Percentiles rank a stretch among this genome's conserved stretches.
phyloP scores from a whole-genome alignment of 148 eudicot genomes.

The Silene latifolia region DNA sequence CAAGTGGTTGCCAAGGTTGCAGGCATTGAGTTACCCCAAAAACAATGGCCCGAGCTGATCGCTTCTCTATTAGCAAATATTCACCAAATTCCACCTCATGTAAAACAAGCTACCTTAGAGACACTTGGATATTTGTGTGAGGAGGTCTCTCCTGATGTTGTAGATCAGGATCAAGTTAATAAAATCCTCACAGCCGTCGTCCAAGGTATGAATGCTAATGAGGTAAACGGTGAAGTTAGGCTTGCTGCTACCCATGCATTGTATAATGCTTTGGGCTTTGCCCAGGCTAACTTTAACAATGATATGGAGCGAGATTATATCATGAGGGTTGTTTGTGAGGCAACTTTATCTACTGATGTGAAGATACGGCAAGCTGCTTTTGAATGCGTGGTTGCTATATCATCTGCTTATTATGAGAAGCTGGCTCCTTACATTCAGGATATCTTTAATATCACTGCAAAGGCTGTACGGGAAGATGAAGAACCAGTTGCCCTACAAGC shows the following conservation, averaged over 20 bases:
- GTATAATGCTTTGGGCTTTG: constrained; percentile 87
- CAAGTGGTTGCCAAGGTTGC: constrained; percentile 96
- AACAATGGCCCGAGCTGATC: constrained; percentile 90
- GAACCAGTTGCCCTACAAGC: constrained; percentile 96
- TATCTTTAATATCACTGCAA: constrained; percentile 80
- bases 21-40: constrained; percentile 89
- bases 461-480: constrained; percentile 90
- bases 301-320: constrained; percentile 94
- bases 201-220: constrained; percentile 71
- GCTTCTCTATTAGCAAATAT: constrained; percentile 61
- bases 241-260: constrained; percentile 91
- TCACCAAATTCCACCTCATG: constrained; percentile 85
- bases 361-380: constrained; percentile 90
- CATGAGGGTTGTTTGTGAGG: constrained; percentile 94
- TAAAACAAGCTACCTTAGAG: constrained; percentile 90
- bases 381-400: constrained; percentile 89
- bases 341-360: constrained; percentile 70
- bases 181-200: constrained; percentile 92
- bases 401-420: constrained; percentile 83
- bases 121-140: constrained; percentile 91
- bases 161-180: constrained; percentile 93
- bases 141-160: constrained; percentile 84
- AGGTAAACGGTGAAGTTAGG: constrained; percentile 69
- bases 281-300: constrained; percentile 86
- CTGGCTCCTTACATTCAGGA: constrained; percentile 85